Evolutionary conservation across 1,139 yeast genomes (phyloP), one percentile per base, ranked within the genome.

Genomic region (Taphrina communis): DNA sequence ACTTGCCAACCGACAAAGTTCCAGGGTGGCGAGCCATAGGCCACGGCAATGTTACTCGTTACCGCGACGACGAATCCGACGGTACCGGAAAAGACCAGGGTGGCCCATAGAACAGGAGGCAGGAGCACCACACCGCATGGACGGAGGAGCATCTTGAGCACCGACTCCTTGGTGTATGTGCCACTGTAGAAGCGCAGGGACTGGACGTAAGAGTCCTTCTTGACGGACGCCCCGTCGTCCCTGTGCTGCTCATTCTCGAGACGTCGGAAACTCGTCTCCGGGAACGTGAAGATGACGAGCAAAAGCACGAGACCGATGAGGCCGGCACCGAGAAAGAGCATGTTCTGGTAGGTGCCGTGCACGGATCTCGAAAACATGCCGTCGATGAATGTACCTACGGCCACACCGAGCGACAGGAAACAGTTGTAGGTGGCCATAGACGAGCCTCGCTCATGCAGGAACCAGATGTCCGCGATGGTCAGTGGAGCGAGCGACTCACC

Each of bases 191-290:
- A 2, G 3, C 51, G 51, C 9, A 46, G 19, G 9, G 51, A 46
- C 25, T 46, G 19, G 11, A 46, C 9, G 19, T 46, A 46, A 46
- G 51, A n/a, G 38, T 52, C 57, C 11, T 36, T 31, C n/a, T 52
- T 25, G 36, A 36, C 17, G n/a, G 41, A 31, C 9, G 41, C 41
- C n/a, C 57, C 57, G 6, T n/a, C 41, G 2, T 36, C 41, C 6
- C 14, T 36, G 17, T n/a, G 39, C 9, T 19, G 36, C 6, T 31
- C 38, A 21, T 52, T 36, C 41, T 31, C n/a, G 21, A 36, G 57
- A 14, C 57, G 57, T 31, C n/a, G 14, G n/a, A 31, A 52, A 12
- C 38, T 52, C 12, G 57, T 52, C 38, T 52, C 57, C 41, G 57
- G 57, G 14, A 52, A 31, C 1, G 41, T 31, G 39, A 52, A 52